These are phyloP conservation scores for Candida namnaoensis DNA, from an alignment of 805 yeast species.

Conservation along the genomic window DNA sequence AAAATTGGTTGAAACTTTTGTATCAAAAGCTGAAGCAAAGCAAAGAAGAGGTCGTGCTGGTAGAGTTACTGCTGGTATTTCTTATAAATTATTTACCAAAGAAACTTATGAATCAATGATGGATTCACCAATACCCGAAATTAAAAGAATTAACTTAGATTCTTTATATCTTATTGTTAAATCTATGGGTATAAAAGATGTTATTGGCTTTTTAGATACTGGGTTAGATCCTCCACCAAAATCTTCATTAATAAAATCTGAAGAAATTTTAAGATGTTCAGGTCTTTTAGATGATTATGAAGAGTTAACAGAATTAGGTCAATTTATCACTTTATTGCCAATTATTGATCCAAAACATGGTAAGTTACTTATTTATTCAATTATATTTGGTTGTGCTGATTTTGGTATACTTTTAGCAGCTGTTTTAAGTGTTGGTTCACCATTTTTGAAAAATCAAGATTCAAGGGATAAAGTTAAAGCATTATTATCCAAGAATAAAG, in stretches of 20 bases:
- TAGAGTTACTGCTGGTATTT: conserved; percentile 76
- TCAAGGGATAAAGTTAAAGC: conserved; percentile 54
- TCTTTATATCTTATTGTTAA: conserved; percentile 77
- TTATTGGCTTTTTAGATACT: conserved; percentile 53
- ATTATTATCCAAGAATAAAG: conserved; percentile 27
- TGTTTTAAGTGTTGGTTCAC: conserved; percentile 62
- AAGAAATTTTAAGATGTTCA: conserved; percentile 45
- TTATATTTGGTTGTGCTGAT: conserved; percentile 77
- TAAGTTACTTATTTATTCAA: conserved; percentile 69
- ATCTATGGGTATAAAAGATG: conserved; percentile 78
- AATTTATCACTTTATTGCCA: conserved; percentile 73
- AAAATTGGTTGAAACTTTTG: conserved; percentile 71
- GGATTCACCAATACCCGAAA: conserved; percentile 80
- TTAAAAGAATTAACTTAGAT: conserved; percentile 74
- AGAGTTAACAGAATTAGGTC: conserved; percentile 68
- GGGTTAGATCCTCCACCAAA: conserved; percentile 79
- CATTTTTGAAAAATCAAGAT: conserved; percentile 58
- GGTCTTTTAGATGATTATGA: conserved; percentile 56
- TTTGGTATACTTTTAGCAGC: conserved; percentile 76
- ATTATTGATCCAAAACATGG: conserved; percentile 78
- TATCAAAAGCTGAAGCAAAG: conserved; percentile 79
- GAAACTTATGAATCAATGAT: conserved; percentile 54
- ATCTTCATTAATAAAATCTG: conserved; percentile 28
- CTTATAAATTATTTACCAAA: conserved; percentile 72
- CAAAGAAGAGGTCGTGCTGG: conserved; percentile 99